Conservation (phyloP, 75 land plant species). For the Cryptomeria japonica region DNA sequence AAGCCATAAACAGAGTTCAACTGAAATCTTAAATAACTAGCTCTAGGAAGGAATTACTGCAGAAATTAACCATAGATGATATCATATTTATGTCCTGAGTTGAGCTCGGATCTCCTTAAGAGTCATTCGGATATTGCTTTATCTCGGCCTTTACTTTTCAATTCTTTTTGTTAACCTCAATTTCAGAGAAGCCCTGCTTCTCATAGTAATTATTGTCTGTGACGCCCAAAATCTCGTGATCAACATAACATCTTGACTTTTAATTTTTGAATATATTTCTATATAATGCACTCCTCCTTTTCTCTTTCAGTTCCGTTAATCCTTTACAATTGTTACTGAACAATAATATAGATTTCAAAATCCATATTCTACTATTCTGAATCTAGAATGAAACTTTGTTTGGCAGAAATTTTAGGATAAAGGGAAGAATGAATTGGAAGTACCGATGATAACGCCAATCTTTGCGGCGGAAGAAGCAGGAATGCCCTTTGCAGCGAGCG, state of each 20-base stretch:
- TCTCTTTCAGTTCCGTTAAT: no score
- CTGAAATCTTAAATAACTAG: not conserved
- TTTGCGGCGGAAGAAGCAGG: constrained; percentile 89
- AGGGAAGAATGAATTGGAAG: not conserved
- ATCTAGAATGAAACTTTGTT: no score
- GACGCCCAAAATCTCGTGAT: no score
- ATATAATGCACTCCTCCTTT: no score
- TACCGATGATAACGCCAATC: constrained; percentile 81
- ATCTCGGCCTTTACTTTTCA: no score
- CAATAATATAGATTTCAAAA: not conserved
- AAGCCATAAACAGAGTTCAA: not conserved
- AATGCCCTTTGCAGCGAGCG: constrained; percentile 86
- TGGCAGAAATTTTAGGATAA: not conserved
- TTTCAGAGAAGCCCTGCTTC: no score
- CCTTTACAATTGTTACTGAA: no score
- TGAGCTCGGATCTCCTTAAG: not conserved
- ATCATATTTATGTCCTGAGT: not conserved
- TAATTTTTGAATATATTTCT: no score
- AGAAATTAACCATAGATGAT: not conserved
- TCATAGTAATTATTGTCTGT: no score
- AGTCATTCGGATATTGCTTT: no score
- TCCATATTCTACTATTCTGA: not conserved
- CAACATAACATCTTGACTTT: no score
- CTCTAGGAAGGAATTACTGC: not conserved
- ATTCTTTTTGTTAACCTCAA: no score